Evolutionary conservation across 2,329 filamentous ascomycete species (phyloP).

Genomic region (Microascus cirrosus): DNA sequence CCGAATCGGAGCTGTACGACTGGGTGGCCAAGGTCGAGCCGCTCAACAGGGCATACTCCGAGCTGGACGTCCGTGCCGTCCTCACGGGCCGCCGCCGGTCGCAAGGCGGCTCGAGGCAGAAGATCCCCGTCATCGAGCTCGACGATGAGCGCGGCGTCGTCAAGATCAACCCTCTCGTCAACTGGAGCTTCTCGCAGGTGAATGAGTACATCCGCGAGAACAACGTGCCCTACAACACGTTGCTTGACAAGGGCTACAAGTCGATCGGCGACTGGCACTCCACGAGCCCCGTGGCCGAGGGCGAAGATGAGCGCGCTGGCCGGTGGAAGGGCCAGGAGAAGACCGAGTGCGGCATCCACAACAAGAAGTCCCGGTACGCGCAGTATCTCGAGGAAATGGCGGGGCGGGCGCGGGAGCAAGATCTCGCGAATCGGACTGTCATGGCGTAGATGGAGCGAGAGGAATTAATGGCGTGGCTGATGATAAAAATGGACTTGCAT

Average conservation of each 20-base stretch:
- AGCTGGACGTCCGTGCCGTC: constrained; percentile 80
- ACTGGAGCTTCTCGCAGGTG: constrained; percentile 88
- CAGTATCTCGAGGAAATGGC: constrained; percentile 67
- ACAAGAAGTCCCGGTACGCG: constrained; percentile 88
- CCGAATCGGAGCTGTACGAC: constrained; percentile 83
- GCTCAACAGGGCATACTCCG: constrained; percentile 78
- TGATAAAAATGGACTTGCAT: constrained; percentile 1
- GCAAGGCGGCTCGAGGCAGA: constrained; percentile 85
- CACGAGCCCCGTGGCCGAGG: constrained; percentile 77
- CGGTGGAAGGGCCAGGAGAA: constrained; percentile 95
- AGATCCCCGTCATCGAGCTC: constrained; percentile 83
- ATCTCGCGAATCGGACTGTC: neutral
- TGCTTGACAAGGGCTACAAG: constrained; percentile 94
- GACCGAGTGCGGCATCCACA: constrained; percentile 98
- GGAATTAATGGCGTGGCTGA: neutral
- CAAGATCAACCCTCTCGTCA: constrained; percentile 95
- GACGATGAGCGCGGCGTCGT: constrained; percentile 79
- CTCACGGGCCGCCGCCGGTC: constrained; percentile 85
- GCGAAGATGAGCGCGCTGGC: constrained; percentile 90
- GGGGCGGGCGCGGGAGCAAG: constrained; percentile 35
- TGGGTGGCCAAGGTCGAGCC: constrained; percentile 97
- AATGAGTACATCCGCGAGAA: constrained; percentile 77
- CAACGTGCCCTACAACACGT: constrained; percentile 84
- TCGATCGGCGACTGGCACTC: constrained; percentile 98
- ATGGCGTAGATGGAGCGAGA: neutral